These are phyloP conservation scores for maize (Zea mays) DNA, from an alignment of 176 grass and related monocot species.

Conservation along the genomic window DNA sequence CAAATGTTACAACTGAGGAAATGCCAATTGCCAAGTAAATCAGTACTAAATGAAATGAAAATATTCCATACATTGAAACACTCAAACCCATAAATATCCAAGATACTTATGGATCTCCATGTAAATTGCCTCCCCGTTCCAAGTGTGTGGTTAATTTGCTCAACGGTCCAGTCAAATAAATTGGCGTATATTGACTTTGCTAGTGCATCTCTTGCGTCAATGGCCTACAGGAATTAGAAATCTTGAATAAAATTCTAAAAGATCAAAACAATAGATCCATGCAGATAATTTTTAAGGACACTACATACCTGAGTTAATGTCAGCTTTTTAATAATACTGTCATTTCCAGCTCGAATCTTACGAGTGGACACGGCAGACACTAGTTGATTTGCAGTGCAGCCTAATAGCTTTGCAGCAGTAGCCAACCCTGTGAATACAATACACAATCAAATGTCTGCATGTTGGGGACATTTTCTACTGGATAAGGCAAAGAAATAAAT, in stretches of 20 bases:
- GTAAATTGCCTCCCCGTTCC: constrained; percentile 51
- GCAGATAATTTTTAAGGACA: constrained; percentile 22
- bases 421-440: constrained; percentile 54
- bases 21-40: neutral
- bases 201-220: constrained; percentile 85
- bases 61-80: constrained; percentile 74
- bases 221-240: constrained; percentile 59
- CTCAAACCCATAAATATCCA: constrained; percentile 98
- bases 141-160: constrained; percentile 83
- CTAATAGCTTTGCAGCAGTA: constrained; percentile 75
- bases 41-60: constrained; percentile 36
- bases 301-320: constrained; percentile 74
- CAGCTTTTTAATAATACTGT: constrained; percentile 83
- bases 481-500: neutral
- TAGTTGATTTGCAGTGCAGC: constrained; percentile 62
- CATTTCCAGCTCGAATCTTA: constrained; percentile 87
- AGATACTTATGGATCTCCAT: constrained; percentile 91
- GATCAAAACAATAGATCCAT: neutral
- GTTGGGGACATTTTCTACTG: constrained; percentile 18
- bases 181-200: constrained; percentile 88
- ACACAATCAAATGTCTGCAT: constrained; percentile 25
- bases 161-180: constrained; percentile 91
- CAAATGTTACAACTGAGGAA: constrained; percentile 28
- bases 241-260: constrained; percentile 27
- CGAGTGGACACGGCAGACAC: constrained; percentile 75